Evolutionary conservation across 139 green algal species (phyloP).

Genomic region (Closterium sp.): DNA sequence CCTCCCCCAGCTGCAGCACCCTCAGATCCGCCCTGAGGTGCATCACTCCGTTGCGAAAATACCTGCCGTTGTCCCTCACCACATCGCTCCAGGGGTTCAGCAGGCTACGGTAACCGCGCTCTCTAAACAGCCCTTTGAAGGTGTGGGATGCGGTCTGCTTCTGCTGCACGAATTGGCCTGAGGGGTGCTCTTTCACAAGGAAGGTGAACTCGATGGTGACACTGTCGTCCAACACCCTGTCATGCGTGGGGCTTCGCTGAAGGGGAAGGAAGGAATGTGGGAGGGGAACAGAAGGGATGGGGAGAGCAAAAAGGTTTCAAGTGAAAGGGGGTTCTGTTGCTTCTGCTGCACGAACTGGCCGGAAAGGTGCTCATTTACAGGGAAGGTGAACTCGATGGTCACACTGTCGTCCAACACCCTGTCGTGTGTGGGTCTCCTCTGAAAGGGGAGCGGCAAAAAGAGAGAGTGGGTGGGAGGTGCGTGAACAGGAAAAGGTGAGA

Average conservation of each 20-base stretch:
- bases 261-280: neutral
- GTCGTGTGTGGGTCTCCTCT: neutral
- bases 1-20: neutral
- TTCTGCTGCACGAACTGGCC: neutral
- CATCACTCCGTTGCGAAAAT: slow-evolving; percentile 5
- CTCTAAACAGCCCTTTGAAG: slow-evolving; percentile 4
- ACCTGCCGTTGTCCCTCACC: neutral
- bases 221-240: slow-evolving; percentile 3
- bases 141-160: neutral
- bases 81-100: slow-evolving; percentile 5
- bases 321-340: too few relatives aligned
- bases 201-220: too few relatives aligned
- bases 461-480: too few relatives aligned
- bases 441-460: too few relatives aligned
- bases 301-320: too few relatives aligned
- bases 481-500: too few relatives aligned
- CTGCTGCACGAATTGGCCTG: neutral
- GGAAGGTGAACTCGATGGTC: too few relatives aligned
- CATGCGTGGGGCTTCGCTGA: neutral
- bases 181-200: neutral
- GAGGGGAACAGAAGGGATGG: too few relatives aligned
- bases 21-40: neutral
- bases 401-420: slow-evolving; percentile 1
- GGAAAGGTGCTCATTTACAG: neutral
- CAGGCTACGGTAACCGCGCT: slow-evolving; percentile 11